Percentiles rank a stretch among this genome's conserved stretches.
Evolutionary conservation across 192 early-diverging fungal species (phyloP).

Genomic region (Oehlia diaphana): DNA sequence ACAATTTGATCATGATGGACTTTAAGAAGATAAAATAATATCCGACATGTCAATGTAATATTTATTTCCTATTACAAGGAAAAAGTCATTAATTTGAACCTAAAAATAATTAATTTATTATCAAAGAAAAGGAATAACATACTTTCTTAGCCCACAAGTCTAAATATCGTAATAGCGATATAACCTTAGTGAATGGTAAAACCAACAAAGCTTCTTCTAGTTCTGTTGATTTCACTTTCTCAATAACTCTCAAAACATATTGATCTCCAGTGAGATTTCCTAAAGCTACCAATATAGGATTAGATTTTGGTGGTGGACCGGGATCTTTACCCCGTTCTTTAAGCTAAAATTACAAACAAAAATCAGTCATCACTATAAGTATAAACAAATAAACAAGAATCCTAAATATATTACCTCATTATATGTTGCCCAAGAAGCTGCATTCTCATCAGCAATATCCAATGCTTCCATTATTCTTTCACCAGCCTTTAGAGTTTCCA

Average conservation of each 20-base stretch:
- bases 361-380: neutral
- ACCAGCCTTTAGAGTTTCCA: constrained; percentile 95
- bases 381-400: neutral
- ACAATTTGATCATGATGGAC: constrained; percentile 90
- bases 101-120: neutral
- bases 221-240: constrained; percentile 81
- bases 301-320: constrained; percentile 50
- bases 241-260: constrained; percentile 76
- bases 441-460: constrained; percentile 85
- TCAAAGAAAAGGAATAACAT: neutral
- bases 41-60: constrained; percentile 74
- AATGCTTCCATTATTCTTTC: constrained; percentile 93
- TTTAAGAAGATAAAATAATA: constrained; percentile 82
- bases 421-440: constrained; percentile 63
- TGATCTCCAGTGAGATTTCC: constrained; percentile 69
- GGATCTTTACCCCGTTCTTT: constrained; percentile 41
- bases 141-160: constrained; percentile 83
- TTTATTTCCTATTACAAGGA: constrained; percentile 62
- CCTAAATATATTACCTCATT: constrained; percentile 44
- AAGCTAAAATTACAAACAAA: constrained; percentile 30
- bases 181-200: constrained; percentile 81
- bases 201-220: constrained; percentile 89
- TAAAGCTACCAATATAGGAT: constrained; percentile 65
- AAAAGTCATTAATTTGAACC: neutral
- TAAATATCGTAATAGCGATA: constrained; percentile 74